Evolutionary conservation across 164 flowering plant species (phyloP).

Genomic region (Saururus chinensis): DNA sequence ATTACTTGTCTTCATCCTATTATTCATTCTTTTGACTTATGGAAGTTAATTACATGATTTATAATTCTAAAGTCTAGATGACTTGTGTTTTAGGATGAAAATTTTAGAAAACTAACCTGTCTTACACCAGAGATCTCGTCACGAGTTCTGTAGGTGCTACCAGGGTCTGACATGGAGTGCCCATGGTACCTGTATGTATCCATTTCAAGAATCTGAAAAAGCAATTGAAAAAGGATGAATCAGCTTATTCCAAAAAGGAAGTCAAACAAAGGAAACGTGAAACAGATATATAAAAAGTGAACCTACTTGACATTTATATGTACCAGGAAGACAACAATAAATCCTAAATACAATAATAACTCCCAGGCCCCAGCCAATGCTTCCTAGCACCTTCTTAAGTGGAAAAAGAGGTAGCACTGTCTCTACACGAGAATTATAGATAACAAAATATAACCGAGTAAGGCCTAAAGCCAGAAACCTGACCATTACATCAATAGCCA

Average conservation of each 20-base stretch:
- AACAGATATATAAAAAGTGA: background rate
- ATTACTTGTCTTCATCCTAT: too few relatives aligned
- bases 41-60: background rate
- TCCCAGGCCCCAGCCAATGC: too few relatives aligned
- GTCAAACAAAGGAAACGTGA: background rate
- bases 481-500: too few relatives aligned
- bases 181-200: constrained; percentile 99
- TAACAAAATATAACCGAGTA: too few relatives aligned
- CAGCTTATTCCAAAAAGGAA: background rate
- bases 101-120: constrained; percentile 41
- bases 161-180: constrained; percentile 99
- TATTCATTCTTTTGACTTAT: too few relatives aligned
- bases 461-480: too few relatives aligned
- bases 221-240: background rate
- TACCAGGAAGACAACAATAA: background rate
- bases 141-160: constrained; percentile 94
- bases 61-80: too few relatives aligned
- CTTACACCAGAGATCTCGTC: constrained; percentile 91
- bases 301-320: background rate
- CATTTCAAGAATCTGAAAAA: constrained; percentile 94
- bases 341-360: background rate
- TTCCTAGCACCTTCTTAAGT: too few relatives aligned
- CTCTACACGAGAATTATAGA: background rate
- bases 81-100: background rate
- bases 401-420: background rate